Percentiles rank a stretch among this genome's conserved stretches.
Evolutionary conservation across 2,329 filamentous ascomycete genomes (phyloP).

Genomic region (Arthrinium puccinioides): DNA sequence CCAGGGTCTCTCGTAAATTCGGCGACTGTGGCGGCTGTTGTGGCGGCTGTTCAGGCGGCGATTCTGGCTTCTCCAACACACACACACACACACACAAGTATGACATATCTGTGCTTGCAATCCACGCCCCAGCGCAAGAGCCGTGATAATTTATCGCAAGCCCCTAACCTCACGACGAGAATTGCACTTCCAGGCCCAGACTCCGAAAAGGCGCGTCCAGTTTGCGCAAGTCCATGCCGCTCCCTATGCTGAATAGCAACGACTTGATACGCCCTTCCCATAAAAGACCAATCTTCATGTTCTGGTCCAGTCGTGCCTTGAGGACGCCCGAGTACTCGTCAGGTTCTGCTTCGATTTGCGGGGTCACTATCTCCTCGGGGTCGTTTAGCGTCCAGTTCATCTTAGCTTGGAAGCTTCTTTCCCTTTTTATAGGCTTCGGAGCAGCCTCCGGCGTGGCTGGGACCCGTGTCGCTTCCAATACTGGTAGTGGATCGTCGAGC

Average conservation of each 20-base stretch:
- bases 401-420: slow-evolving; percentile 46
- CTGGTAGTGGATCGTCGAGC: slow-evolving; percentile 28
- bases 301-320: slow-evolving; percentile 85
- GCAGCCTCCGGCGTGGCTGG: slow-evolving; percentile 5
- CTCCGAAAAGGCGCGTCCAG: slow-evolving; percentile 71
- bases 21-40: too few relatives aligned
- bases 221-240: slow-evolving; percentile 71
- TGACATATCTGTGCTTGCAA: too few relatives aligned
- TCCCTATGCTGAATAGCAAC: slow-evolving; percentile 83
- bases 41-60: too few relatives aligned
- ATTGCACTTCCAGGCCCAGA: slow-evolving; percentile 73
- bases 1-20: too few relatives aligned
- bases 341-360: slow-evolving; percentile 21
- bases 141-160: too few relatives aligned
- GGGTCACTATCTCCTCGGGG: slow-evolving; percentile 30
- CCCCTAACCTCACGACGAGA: slow-evolving; percentile 66
- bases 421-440: slow-evolving; percentile 15
- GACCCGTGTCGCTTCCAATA: slow-evolving; percentile 2
- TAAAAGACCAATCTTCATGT: slow-evolving; percentile 74
- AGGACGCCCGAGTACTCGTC: slow-evolving; percentile 77
- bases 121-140: too few relatives aligned
- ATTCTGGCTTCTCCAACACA: too few relatives aligned
- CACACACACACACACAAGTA: too few relatives aligned
- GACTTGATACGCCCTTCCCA: slow-evolving; percentile 95
- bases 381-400: slow-evolving; percentile 40